phyloP scores from a whole-genome alignment of 176 grass and related monocot genomes.

The Calamus simplicifolius region DNA sequence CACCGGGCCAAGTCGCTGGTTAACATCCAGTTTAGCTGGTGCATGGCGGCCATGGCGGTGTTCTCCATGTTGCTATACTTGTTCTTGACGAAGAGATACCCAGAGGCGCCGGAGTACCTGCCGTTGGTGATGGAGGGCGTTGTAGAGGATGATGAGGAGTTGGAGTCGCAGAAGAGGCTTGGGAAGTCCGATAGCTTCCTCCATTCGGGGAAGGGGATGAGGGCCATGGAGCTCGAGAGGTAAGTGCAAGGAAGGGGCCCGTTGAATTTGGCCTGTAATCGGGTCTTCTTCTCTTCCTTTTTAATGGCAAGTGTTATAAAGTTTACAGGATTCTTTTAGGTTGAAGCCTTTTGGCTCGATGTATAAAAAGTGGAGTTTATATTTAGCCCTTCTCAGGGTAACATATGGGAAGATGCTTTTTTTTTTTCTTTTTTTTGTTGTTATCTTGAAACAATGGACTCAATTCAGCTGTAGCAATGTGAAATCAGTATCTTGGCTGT shows the following conservation, averaged over 20 bases:
- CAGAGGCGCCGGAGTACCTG: constrained; percentile 26
- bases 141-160: constrained; percentile 13
- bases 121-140: constrained; percentile 12
- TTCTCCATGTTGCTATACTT: constrained; percentile 39
- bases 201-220: constrained; percentile 8
- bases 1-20: constrained; percentile 55
- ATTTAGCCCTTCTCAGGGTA: too few relatives aligned
- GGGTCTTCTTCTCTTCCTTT: too few relatives aligned
- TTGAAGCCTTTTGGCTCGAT: too few relatives aligned
- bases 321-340: too few relatives aligned
- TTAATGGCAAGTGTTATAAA: too few relatives aligned
- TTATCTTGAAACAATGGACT: too few relatives aligned
- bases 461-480: too few relatives aligned
- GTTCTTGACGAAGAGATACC: constrained; percentile 32
- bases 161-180: constrained; percentile 18
- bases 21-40: constrained; percentile 71
- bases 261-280: too few relatives aligned
- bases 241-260: constrained; percentile 1
- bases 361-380: too few relatives aligned
- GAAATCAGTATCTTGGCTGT: too few relatives aligned
- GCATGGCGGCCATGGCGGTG: constrained; percentile 32
- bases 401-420: too few relatives aligned
- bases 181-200: background rate
- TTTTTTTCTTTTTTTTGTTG: too few relatives aligned
- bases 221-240: constrained; percentile 32